Evolutionary conservation across 148 eudicot species (phyloP), one percentile per base, ranked within the genome.

Genomic region (Fagopyrum tataricum): DNA sequence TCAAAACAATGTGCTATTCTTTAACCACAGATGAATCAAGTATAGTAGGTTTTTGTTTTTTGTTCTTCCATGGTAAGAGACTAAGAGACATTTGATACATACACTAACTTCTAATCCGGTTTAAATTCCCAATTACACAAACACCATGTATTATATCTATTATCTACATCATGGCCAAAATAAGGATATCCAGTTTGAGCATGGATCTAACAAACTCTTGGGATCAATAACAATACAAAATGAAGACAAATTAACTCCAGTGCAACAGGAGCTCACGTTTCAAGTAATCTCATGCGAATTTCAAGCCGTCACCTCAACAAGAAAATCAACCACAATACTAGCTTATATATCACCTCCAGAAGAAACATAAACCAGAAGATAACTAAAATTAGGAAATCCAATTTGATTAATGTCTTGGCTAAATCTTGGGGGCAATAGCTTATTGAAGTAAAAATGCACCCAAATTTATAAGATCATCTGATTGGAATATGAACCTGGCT

Each of bases 401-500:
- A 26, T 55, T 20, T 55, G 49, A 21, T 26, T 5, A 6, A 55
- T 55, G 8, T 6, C 7, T 55, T 20, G 62, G 24, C 62, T 52
- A 52, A 52, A 52, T 52, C 21, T 6, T 15, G 49, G 56, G 21
- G 18, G 56, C 56, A 5, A 55, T 55, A 55, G 21, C 62, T 55
- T 18, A 7, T 20, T 55, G 9, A 53, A 55, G 62, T 55, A 18
- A 18, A 55, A 20, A 55, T 55, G 8, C 14, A 11, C 13, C 49
- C 7, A 24, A 61, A 18, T 37, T 5, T 39, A 64, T 64, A 31
- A 13, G 9, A 5, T 64, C 20, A 39, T 14, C 42, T 64, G 10
- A 37, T 14, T 39, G 5, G 18, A 64, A 37, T 10, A 37, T 31
- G 21, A 78, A 90, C 97, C 97, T 86, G 97, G 98, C 75, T 94